A percentile compares a stretch with the other conserved stretches of the same genome.
Conservation (phyloP, 306 rosid genomes). For the Rubus idaeus region DNA sequence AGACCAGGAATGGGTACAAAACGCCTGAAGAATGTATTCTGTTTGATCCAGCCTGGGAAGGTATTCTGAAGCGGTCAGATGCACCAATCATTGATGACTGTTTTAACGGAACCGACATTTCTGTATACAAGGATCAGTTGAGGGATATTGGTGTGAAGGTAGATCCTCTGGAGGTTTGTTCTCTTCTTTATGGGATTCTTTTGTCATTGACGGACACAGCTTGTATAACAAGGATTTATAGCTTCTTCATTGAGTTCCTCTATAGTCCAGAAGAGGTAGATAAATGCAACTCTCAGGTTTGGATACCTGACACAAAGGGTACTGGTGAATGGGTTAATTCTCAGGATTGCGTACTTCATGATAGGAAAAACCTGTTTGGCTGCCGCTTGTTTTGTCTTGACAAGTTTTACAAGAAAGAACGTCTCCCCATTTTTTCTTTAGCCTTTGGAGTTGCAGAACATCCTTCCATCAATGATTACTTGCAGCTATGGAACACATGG, state of each 20-base stretch:
- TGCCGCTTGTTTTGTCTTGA: slow-evolving; percentile 14
- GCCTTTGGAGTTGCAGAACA: slow-evolving; percentile 14
- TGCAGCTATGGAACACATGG: slow-evolving; percentile 4
- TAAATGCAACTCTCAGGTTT: slow-evolving; percentile 8
- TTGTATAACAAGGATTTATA: slow-evolving; percentile 14
- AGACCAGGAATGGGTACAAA: slow-evolving; percentile 13
- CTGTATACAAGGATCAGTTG: slow-evolving; percentile 3
- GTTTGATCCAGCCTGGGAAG: slow-evolving; percentile 25
- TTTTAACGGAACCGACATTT: neutral
- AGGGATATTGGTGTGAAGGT: slow-evolving; percentile 22
- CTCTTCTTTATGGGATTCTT: neutral
- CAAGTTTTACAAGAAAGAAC: slow-evolving; percentile 2
- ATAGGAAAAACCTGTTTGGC: neutral
- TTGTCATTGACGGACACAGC: neutral
- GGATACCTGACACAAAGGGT: slow-evolving; percentile 17
- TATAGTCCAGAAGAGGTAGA: slow-evolving; percentile 4
- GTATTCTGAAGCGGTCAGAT: slow-evolving; percentile 12
- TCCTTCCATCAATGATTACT: slow-evolving; percentile 21
- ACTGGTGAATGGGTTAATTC: slow-evolving; percentile 21
- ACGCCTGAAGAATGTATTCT: slow-evolving; percentile 20
- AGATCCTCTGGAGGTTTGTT: slow-evolving; percentile 21
- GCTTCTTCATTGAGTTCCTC: slow-evolving; percentile 7
- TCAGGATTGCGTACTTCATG: slow-evolving; percentile 17
- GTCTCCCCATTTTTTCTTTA: slow-evolving; percentile 22
- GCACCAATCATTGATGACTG: slow-evolving; percentile 15